These are phyloP conservation scores for Sporothrix euskadiensis DNA, from an alignment of 2,329 filamentous ascomycete genomes.

Conservation along the genomic window DNA sequence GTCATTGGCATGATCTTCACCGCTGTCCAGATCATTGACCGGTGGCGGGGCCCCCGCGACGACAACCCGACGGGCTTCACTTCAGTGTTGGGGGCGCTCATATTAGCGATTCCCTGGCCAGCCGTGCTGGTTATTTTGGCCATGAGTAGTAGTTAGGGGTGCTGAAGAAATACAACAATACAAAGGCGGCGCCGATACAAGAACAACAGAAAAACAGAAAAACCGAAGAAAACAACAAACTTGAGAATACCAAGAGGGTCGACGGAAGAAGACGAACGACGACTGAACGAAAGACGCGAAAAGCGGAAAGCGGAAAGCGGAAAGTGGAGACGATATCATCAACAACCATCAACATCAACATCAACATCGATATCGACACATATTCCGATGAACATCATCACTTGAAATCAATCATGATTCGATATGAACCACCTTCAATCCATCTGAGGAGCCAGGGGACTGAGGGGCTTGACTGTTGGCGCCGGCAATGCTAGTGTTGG, in stretches of 20 bases:
- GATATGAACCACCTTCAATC: no score
- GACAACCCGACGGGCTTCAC: conserved; percentile 32
- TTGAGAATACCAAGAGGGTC: neutral
- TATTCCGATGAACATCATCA: no score
- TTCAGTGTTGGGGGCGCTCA: conserved; percentile 31
- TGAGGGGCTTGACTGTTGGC: neutral
- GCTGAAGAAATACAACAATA: neutral
- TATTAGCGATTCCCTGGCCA: conserved; percentile 34
- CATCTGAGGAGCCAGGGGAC: no score
- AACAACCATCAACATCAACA: neutral
- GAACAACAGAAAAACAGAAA: neutral
- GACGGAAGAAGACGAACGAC: neutral
- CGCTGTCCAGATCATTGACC: conserved; percentile 34
- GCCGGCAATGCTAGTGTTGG: neutral
- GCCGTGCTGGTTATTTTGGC: conserved; percentile 32
- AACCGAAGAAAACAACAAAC: neutral
- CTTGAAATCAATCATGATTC: no score
- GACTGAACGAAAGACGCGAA: neutral
- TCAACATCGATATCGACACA: neutral
- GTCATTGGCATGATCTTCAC: conserved; percentile 37
- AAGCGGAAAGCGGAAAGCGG: neutral
- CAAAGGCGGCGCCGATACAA: neutral
- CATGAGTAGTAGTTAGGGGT: conserved; percentile 13
- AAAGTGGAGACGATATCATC: neutral
- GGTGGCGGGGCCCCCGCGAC: conserved; percentile 36